These are phyloP conservation scores for Crucihimalaya himalaica DNA, from an alignment of 345 rosid species.

Conservation along the genomic window DNA sequence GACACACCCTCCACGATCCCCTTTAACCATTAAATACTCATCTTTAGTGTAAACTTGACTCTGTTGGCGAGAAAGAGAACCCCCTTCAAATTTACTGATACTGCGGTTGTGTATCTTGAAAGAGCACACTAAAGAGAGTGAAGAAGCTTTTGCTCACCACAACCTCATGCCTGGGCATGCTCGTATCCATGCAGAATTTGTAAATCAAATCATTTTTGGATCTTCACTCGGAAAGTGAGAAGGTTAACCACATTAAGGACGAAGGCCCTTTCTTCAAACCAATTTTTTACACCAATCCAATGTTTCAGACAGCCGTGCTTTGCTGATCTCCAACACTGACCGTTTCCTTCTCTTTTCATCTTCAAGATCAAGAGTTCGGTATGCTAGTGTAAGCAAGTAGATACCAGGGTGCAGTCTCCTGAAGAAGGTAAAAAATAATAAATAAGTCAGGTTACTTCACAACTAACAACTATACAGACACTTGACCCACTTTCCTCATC, in stretches of 20 bases:
- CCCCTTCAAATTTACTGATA: background rate
- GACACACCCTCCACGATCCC: background rate
- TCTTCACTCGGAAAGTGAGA: background rate
- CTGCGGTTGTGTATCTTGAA: background rate
- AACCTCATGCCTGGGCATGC: background rate
- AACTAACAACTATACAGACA: background rate
- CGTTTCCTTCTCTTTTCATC: slow-evolving; percentile 67
- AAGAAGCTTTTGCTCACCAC: slow-evolving; percentile 8
- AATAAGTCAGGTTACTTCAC: slow-evolving; percentile 19
- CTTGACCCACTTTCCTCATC: background rate
- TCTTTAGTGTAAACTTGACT: background rate
- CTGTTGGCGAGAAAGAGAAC: background rate
- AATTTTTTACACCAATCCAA: slow-evolving; percentile 75
- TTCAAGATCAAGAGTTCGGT: slow-evolving; percentile 92
- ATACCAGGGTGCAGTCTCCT: slow-evolving; percentile 96
- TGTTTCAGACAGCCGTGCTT: slow-evolving; percentile 46
- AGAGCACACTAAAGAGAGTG: background rate
- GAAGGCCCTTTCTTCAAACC: slow-evolving; percentile 30
- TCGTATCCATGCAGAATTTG: background rate
- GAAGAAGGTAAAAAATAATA: slow-evolving; percentile 34
- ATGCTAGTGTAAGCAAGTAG: slow-evolving; percentile 83
- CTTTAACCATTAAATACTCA: background rate
- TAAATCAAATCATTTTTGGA: background rate
- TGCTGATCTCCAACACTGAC: slow-evolving; percentile 47
- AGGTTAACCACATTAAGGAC: slow-evolving; percentile 20